These are phyloP conservation scores for Pichia cactophila DNA, from an alignment of 1,139 yeast species.

Conservation along the genomic window DNA sequence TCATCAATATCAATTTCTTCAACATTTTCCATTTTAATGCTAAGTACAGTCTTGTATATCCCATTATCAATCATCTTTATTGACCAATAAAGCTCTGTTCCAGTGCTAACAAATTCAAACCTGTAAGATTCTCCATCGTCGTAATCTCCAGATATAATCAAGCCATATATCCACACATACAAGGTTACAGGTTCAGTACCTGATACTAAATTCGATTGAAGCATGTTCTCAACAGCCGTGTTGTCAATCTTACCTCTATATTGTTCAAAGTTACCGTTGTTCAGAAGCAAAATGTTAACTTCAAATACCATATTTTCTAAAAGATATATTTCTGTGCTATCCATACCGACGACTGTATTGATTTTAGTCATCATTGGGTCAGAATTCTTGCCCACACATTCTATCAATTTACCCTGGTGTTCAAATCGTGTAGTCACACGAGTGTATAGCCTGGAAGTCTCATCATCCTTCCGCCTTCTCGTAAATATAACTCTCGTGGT, in stretches of 20 bases:
- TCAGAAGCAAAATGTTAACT: constrained; percentile 2
- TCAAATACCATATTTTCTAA: neutral
- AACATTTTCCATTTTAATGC: neutral
- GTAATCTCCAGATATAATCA: constrained; percentile 6
- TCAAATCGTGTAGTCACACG: neutral
- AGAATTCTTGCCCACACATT: neutral
- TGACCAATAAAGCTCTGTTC: neutral
- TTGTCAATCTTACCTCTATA: constrained; percentile 2
- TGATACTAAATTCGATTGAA: neutral
- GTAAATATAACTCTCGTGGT: constrained; percentile 3
- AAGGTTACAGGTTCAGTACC: neutral
- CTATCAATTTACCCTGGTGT: neutral
- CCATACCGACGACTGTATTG: too few species aligned
- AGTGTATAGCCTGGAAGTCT: neutral
- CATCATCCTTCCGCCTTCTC: neutral
- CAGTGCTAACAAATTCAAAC: neutral
- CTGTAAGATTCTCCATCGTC: constrained; percentile 4
- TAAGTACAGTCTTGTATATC: constrained; percentile 3
- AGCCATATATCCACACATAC: constrained; percentile 7
- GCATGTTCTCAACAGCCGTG: neutral
- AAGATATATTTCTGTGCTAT: neutral
- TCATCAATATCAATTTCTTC: constrained; percentile 8
- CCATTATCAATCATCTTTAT: constrained; percentile 6
- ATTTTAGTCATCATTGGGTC: neutral
- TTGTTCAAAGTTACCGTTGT: constrained; percentile 6